phyloP scores from a whole-genome alignment of 176 grass and related monocot species.

The Raddia guianensis region DNA sequence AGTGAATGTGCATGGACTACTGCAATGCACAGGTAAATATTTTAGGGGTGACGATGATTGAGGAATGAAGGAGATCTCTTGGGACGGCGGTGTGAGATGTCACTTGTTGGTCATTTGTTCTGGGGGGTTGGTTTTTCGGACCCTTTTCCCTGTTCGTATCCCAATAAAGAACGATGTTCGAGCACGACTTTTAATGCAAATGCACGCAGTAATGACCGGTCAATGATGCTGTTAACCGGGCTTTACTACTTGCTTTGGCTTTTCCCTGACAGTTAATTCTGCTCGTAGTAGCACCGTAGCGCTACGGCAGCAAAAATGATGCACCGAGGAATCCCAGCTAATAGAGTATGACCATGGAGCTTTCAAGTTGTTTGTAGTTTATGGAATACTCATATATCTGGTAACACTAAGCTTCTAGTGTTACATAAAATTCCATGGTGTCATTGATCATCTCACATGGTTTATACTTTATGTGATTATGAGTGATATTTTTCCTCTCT shows the following conservation, averaged over 20 bases:
- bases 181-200: slow-evolving; percentile 85
- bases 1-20: background rate
- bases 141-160: slow-evolving; percentile 50
- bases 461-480: background rate
- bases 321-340: background rate
- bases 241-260: slow-evolving; percentile 56
- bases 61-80: slow-evolving; percentile 50
- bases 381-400: background rate
- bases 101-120: slow-evolving; percentile 40
- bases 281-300: slow-evolving; percentile 5
- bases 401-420: background rate
- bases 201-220: slow-evolving; percentile 75
- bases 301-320: background rate
- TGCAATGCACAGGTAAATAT: slow-evolving; percentile 24
- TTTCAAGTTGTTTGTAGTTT: background rate
- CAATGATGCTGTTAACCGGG: slow-evolving; percentile 69
- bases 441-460: slow-evolving; percentile 4
- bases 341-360: background rate
- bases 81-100: slow-evolving; percentile 55
- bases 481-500: background rate
- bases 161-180: slow-evolving; percentile 63
- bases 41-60: slow-evolving; percentile 22
- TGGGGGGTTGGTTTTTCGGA: slow-evolving; percentile 36
- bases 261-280: slow-evolving; percentile 42
- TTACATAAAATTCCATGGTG: slow-evolving; percentile 2